phyloP scores from a whole-genome alignment of 1,139 yeast species.

The Blastobotrys serpentis region DNA sequence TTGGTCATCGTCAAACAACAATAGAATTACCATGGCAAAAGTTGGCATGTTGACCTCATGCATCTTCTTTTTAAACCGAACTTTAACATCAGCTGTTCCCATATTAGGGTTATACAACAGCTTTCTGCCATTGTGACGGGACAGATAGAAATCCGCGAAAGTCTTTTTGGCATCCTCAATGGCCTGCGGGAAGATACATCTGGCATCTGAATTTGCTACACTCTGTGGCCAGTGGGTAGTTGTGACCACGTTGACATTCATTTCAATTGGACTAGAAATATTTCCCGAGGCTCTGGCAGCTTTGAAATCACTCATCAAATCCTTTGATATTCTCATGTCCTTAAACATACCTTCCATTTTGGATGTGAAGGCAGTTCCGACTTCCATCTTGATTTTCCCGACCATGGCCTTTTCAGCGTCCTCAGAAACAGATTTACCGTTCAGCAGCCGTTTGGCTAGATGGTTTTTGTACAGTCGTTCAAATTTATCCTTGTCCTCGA shows the following conservation, averaged over 20 bases:
- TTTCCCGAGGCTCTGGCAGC: slow-evolving; percentile 17
- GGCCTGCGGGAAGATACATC: slow-evolving; percentile 55
- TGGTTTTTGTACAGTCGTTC: slow-evolving; percentile 85
- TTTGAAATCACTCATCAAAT: slow-evolving; percentile 50
- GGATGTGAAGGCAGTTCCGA: slow-evolving; percentile 77
- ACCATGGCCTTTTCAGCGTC: slow-evolving; percentile 74
- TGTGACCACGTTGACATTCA: slow-evolving; percentile 57
- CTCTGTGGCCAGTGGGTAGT: slow-evolving; percentile 62
- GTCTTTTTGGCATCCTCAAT: slow-evolving; percentile 43
- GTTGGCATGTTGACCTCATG: slow-evolving; percentile 83
- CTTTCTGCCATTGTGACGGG: slow-evolving; percentile 69
- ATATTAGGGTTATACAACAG: slow-evolving; percentile 78
- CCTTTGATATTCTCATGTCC: slow-evolving; percentile 71
- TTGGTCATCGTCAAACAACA: slow-evolving; percentile 63
- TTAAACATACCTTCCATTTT: slow-evolving; percentile 85
- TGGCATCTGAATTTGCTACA: slow-evolving; percentile 51
- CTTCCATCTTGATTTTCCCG: slow-evolving; percentile 68
- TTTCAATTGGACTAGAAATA: slow-evolving; percentile 34
- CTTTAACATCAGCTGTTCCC: slow-evolving; percentile 71
- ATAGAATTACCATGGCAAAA: slow-evolving; percentile 71
- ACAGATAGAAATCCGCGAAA: slow-evolving; percentile 53
- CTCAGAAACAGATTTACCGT: slow-evolving; percentile 49
- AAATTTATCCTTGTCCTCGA: slow-evolving; percentile 84
- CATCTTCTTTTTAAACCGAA: slow-evolving; percentile 52
- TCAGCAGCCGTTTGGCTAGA: slow-evolving; percentile 76